phyloP scores from a whole-genome alignment of 2,329 filamentous ascomycete species.

The Arachnopeziza araneosa region DNA sequence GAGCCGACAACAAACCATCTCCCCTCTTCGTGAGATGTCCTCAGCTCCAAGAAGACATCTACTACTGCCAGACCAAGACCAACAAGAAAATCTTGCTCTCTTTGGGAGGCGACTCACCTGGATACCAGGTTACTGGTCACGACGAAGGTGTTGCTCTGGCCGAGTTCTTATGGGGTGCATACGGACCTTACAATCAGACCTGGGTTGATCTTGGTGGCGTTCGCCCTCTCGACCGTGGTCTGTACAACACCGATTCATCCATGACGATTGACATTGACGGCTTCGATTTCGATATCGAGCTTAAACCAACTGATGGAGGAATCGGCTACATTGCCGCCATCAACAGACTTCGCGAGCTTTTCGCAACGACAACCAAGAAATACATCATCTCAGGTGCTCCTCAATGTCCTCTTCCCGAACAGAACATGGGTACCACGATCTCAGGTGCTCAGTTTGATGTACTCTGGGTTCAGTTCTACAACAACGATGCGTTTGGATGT shows the following conservation, averaged over 20 bases:
- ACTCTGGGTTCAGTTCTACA: constrained; percentile 31
- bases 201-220: constrained; percentile 4
- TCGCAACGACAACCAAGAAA: constrained; percentile 20
- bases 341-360: constrained; percentile 24
- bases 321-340: constrained; percentile 27
- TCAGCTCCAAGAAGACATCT: constrained; percentile 33
- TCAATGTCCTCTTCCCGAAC: constrained; percentile 28
- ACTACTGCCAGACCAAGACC: constrained; percentile 33
- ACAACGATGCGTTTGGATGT: constrained; percentile 23
- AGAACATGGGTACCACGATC: constrained; percentile 29
- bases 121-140: constrained; percentile 28
- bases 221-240: background rate
- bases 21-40: constrained; percentile 32
- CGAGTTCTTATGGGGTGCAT: constrained; percentile 36
- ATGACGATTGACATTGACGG: constrained; percentile 28
- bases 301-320: constrained; percentile 16
- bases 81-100: constrained; percentile 39
- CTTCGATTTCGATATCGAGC: constrained; percentile 32
- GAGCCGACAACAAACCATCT: constrained; percentile 13
- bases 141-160: constrained; percentile 33
- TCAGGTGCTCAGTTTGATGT: constrained; percentile 25
- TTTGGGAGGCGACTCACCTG: constrained; percentile 27
- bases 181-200: constrained; percentile 29
- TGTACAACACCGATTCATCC: background rate
- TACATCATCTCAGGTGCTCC: constrained; percentile 31